These are phyloP conservation scores for Fusarium globosum DNA, from an alignment of 2,329 filamentous ascomycete species.

Conservation along the genomic window DNA sequence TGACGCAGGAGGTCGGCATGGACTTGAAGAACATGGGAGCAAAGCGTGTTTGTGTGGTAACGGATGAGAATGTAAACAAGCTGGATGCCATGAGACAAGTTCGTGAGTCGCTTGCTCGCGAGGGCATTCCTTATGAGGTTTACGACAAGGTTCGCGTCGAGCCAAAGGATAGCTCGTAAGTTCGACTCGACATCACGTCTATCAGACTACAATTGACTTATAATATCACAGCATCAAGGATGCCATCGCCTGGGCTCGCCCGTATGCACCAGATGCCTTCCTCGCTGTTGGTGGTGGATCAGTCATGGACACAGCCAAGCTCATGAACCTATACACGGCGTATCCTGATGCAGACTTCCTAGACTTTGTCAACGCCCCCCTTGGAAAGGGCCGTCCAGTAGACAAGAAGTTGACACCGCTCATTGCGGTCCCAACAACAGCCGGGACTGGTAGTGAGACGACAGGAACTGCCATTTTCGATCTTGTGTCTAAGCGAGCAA, in stretches of 20 bases:
- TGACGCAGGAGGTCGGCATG: slow-evolving; percentile 97
- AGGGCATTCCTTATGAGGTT: slow-evolving; percentile 84
- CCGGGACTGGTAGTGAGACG: slow-evolving; percentile 90
- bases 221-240: slow-evolving; percentile 74
- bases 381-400: slow-evolving; percentile 86
- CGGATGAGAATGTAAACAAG: slow-evolving; percentile 83
- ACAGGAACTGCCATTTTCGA: slow-evolving; percentile 99
- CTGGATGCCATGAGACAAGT: slow-evolving; percentile 92
- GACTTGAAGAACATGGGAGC: slow-evolving; percentile 92
- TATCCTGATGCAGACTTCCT: slow-evolving; percentile 94
- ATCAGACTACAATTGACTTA: slow-evolving; percentile 11
- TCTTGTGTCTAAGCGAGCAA: slow-evolving; percentile 86
- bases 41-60: slow-evolving; percentile 90
- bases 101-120: slow-evolving; percentile 78
- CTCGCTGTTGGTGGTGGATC: slow-evolving; percentile 90
- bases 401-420: slow-evolving; percentile 76
- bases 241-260: slow-evolving; percentile 87
- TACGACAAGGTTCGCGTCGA: slow-evolving; percentile 86
- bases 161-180: slow-evolving; percentile 92
- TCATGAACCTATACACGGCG: slow-evolving; percentile 96
- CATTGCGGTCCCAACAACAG: slow-evolving; percentile 86
- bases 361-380: slow-evolving; percentile 96
- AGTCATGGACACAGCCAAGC: slow-evolving; percentile 97
- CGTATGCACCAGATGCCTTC: slow-evolving; percentile 86
- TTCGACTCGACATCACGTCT: background rate